Evolutionary conservation across 768 basidiomycete genomes (phyloP).

Genomic region (Collybia sp.): DNA sequence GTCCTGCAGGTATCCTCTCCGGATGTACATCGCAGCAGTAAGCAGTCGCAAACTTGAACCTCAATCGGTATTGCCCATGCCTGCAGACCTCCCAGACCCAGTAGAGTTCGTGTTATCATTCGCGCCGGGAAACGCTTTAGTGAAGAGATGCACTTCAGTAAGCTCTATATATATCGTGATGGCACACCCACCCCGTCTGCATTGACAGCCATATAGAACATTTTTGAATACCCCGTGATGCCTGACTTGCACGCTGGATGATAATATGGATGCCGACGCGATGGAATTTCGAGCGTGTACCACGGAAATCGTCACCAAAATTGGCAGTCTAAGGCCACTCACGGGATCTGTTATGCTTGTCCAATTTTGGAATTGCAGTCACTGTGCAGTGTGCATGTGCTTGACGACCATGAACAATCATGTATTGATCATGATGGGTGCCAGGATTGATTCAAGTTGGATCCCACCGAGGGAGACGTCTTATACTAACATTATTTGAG

Average conservation of each 20-base stretch:
- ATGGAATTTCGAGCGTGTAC: no score
- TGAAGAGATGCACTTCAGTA: conserved; percentile 2
- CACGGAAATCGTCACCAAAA: no score
- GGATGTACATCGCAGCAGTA: neutral
- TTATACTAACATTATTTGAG: no score
- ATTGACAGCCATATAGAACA: conserved; percentile 74
- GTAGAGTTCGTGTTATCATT: conserved; percentile 26
- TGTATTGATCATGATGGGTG: no score
- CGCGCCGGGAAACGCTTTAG: conserved; percentile 61
- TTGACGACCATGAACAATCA: no score
- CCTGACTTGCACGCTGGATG: neutral
- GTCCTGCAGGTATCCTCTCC: conserved; percentile 63
- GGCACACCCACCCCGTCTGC: conserved; percentile 58
- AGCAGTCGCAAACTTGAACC: conserved; percentile 30
- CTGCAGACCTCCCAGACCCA: conserved; percentile 24
- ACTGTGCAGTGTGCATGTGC: no score
- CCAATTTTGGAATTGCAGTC: no score
- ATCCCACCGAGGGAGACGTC: no score
- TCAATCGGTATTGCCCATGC: conserved; percentile 48
- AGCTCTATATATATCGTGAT: neutral
- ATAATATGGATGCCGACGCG: no score
- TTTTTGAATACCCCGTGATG: conserved; percentile 15
- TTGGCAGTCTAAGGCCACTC: no score
- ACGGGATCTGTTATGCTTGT: no score
- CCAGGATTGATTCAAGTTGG: no score